A percentile compares a stretch with the other conserved stretches of the same genome.
Conservation (phyloP, 768 basidiomycete genomes). For the Amylocystis lapponica region DNA sequence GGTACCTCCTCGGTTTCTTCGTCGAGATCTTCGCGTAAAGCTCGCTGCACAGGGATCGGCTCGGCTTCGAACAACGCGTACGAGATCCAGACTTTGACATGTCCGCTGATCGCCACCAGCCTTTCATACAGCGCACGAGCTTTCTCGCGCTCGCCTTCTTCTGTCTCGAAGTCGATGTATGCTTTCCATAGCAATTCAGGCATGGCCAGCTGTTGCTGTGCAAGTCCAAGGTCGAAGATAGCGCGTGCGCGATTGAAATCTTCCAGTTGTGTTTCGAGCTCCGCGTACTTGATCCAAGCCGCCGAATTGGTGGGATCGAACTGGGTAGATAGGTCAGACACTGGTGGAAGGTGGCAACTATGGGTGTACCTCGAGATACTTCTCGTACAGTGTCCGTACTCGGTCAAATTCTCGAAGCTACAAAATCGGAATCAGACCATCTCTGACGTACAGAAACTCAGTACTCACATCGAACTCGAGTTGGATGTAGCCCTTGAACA, state of each 20-base stretch:
- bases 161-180: conserved; percentile 94
- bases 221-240: conserved; percentile 88
- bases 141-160: conserved; percentile 85
- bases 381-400: conserved; percentile 86
- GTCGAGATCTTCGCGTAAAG: conserved; percentile 65
- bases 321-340: conserved; percentile 25
- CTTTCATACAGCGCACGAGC: conserved; percentile 87
- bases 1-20: conserved; percentile 43
- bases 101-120: conserved; percentile 77
- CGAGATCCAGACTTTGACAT: conserved; percentile 96
- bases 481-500: conserved; percentile 96
- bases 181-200: conserved; percentile 93
- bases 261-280: conserved; percentile 81
- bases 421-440: not conserved
- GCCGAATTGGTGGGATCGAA: conserved; percentile 87
- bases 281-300: conserved; percentile 95
- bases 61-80: conserved; percentile 91
- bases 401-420: conserved; percentile 94
- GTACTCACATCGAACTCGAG: conserved; percentile 77
- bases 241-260: conserved; percentile 87
- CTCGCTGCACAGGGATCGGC: conserved; percentile 58
- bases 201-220: conserved; percentile 85
- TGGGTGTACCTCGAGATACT: conserved; percentile 74
- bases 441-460: too few relatives aligned
- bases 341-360: not conserved